Evolutionary conservation across 768 basidiomycete species (phyloP).

Genomic region (Punctularia strigosozonata): DNA sequence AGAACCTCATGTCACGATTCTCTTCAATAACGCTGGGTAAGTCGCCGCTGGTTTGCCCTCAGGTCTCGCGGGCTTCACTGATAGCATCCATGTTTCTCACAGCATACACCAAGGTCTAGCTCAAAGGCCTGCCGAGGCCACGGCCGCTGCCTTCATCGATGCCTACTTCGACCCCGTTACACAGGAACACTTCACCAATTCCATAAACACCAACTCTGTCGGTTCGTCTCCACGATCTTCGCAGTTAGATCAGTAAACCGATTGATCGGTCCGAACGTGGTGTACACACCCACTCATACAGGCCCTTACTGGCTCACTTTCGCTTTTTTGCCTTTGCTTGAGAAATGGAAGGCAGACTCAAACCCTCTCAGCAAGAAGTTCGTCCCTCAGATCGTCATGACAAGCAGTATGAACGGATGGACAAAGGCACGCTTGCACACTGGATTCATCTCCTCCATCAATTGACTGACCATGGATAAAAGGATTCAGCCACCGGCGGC

Average conservation of each 20-base stretch:
- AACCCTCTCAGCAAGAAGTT: conserved; percentile 22
- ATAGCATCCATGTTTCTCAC: not conserved
- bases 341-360: conserved; percentile 28
- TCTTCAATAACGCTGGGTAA: conserved; percentile 39
- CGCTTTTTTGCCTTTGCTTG: conserved; percentile 42
- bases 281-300: too few species aligned
- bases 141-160: conserved; percentile 25
- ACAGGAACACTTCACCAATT: conserved; percentile 25
- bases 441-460: not conserved
- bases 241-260: too few species aligned
- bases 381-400: conserved; percentile 37
- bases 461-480: not conserved
- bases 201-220: conserved; percentile 26
- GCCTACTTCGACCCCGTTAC: conserved; percentile 27
- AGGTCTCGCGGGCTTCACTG: too few species aligned
- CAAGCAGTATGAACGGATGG: conserved; percentile 41
- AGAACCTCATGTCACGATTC: conserved; percentile 23
- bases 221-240: too few species aligned
- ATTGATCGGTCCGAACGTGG: too few species aligned
- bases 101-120: conserved; percentile 18
- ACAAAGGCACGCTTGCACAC: conserved; percentile 23
- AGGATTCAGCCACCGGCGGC: conserved; percentile 31
- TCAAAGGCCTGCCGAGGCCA: conserved; percentile 14
- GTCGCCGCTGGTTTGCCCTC: too few species aligned
- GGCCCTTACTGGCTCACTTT: conserved; percentile 47